phyloP scores from a whole-genome alignment of 768 basidiomycete species.

The Suillus sp. region DNA sequence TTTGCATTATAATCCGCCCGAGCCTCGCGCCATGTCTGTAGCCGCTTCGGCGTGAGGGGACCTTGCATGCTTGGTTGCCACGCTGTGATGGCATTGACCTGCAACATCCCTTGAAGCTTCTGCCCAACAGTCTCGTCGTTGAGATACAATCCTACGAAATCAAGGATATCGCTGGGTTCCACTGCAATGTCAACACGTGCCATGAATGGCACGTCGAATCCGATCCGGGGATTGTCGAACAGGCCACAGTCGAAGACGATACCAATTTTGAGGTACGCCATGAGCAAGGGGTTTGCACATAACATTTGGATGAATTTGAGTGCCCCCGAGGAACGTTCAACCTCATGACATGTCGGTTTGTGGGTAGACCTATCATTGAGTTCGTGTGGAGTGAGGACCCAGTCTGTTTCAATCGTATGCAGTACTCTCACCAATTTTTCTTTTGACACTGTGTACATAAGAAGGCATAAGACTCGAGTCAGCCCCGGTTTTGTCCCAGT shows the following conservation, averaged over 20 bases:
- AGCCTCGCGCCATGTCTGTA: conserved; percentile 13
- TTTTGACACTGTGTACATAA: conserved; percentile 17
- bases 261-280: conserved; percentile 15
- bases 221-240: conserved; percentile 12
- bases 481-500: neutral
- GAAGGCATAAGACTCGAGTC: neutral
- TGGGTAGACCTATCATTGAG: conserved; percentile 16
- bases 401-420: neutral
- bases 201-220: conserved; percentile 21
- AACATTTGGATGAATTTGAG: conserved; percentile 19
- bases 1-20: conserved; percentile 3
- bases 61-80: neutral
- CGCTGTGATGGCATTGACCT: conserved; percentile 11
- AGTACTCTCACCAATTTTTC: conserved; percentile 18
- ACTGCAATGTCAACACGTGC: conserved; percentile 19
- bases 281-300: conserved; percentile 11
- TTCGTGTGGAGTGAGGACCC: neutral
- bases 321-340: conserved; percentile 19
- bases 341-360: conserved; percentile 15
- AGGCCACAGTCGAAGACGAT: conserved; percentile 17
- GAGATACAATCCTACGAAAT: conserved; percentile 14
- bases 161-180: conserved; percentile 14
- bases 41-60: conserved; percentile 16
- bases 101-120: conserved; percentile 20
- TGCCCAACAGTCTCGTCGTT: conserved; percentile 9